A percentile compares a stretch with the other conserved stretches of the same genome.
Evolutionary conservation across 176 grass and related monocot genomes (phyloP).

Genomic region (Metroxylon sagu): DNA sequence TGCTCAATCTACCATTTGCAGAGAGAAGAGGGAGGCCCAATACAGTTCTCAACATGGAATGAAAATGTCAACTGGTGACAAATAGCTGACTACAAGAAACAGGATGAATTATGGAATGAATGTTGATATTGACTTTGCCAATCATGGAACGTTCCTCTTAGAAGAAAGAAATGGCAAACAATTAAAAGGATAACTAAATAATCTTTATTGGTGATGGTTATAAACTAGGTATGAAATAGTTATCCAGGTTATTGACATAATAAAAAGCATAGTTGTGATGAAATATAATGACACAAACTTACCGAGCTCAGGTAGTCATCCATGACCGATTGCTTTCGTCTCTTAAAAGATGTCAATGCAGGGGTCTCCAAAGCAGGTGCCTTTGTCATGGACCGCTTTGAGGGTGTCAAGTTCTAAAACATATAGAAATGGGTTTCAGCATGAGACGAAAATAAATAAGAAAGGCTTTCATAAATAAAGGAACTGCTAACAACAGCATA

Average conservation of each 20-base stretch:
- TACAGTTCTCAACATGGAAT: too few species aligned
- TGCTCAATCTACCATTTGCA: too few species aligned
- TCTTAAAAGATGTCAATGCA: constrained; percentile 39
- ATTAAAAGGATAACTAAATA: too few species aligned
- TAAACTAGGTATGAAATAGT: background rate
- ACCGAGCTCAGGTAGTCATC: constrained; percentile 71
- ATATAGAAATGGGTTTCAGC: too few species aligned
- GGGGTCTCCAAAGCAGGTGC: constrained; percentile 55
- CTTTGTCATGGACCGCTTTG: constrained; percentile 46
- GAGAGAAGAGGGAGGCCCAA: too few species aligned
- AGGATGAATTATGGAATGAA: too few species aligned
- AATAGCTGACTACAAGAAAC: too few species aligned
- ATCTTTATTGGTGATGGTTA: background rate
- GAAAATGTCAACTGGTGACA: too few species aligned
- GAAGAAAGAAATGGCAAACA: too few species aligned
- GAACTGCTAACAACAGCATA: too few species aligned
- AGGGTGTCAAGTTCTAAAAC: constrained; percentile 67
- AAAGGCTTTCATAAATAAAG: background rate
- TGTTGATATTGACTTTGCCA: too few species aligned
- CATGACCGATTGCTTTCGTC: constrained; percentile 62
- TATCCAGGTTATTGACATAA: background rate
- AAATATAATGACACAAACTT: constrained; percentile 9
- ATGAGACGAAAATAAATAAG: background rate
- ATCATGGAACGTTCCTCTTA: too few species aligned
- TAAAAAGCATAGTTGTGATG: background rate